phyloP scores from a whole-genome alignment of 352 stramenopile species.

The Saprolegnia diclina region DNA sequence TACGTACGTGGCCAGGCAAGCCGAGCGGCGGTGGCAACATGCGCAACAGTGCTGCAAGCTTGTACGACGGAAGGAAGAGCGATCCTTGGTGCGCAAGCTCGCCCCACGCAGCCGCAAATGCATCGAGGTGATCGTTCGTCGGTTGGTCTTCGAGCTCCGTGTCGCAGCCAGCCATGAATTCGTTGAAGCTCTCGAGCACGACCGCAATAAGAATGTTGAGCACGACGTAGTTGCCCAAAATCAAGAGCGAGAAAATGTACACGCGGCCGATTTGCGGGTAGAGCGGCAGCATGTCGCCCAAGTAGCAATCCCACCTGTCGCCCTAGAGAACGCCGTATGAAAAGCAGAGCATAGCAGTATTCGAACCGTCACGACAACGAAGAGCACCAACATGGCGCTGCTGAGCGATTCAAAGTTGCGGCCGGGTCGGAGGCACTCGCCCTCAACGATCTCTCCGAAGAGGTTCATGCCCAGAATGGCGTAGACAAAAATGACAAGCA shows the following conservation, averaged over 20 bases:
- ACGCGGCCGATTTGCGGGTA: constrained; percentile 36
- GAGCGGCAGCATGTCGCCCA: constrained; percentile 37
- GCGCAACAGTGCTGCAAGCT: constrained; percentile 39
- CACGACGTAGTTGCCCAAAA: constrained; percentile 61
- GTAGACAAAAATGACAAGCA: constrained; percentile 76
- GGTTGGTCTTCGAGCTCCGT: constrained; percentile 31
- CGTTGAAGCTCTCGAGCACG: constrained; percentile 72
- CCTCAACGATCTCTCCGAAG: constrained; percentile 50
- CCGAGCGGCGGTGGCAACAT: constrained; percentile 39
- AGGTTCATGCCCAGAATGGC: constrained; percentile 70
- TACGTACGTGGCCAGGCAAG: background rate
- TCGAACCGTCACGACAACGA: constrained; percentile 62
- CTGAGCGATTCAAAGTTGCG: constrained; percentile 61
- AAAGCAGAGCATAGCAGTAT: constrained; percentile 23
- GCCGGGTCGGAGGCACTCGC: constrained; percentile 46
- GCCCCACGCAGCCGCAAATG: constrained; percentile 35
- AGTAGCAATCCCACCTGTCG: constrained; percentile 38
- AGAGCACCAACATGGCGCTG: constrained; percentile 52
- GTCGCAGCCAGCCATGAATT: constrained; percentile 39
- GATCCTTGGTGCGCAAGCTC: constrained; percentile 35
- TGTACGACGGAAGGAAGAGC: constrained; percentile 37
- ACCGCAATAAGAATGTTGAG: constrained; percentile 78
- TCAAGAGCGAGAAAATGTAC: constrained; percentile 64
- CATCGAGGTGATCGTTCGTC: constrained; percentile 37
- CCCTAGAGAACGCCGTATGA: constrained; percentile 24